Evolutionary conservation across 1,284 basidiomycete species (phyloP), one percentile per base, ranked within the genome.

Genomic region (Pterulicium gracile): DNA sequence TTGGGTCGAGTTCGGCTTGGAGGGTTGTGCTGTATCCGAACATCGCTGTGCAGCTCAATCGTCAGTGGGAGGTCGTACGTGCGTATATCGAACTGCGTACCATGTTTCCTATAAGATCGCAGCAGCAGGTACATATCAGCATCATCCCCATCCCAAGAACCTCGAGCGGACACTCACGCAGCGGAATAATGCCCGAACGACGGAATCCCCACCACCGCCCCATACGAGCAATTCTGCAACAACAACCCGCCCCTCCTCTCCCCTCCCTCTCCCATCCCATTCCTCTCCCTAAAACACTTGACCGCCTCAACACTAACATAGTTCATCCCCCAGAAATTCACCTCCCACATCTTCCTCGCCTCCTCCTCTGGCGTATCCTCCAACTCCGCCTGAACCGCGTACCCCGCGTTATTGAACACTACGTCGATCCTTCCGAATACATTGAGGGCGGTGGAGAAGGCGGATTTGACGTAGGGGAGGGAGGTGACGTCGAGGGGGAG

Each of bases 371-470:
- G 53, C 4, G 54, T 54, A 4, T 45, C 54, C 46, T 65, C 64
- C 17, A 64, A 54, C 45, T 62, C 61, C 5, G 57, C 59, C 12
- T 52, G 43, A 3, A 63, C 42, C 2, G 52, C 62, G 35, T 59
- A 61, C 12, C 62, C 63, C 3, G 66, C 65, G 44, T 68, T 68
- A 51, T 67, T 67, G 10, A 64, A 58, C 2, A 69, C 62, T 3
- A 69, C 59, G 48, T 68, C 66, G 15, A 69, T 51, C 2, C 63
- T 52, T n/a, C 61, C 62, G 50, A 67, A 67, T 19, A 56, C 52
- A n/a, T 54, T 47, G 24, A 60, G 45, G 12, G 58, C 57, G 4
- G 42, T 45, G 22, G 55, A 50, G 51, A 70, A 65, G 4, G 64
- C 65, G 2, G 43, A 42, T 13, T 51, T 51, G 50, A 69, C 59